Base-by-base conservation (phyloP, 495 filamentous ascomycete species). In the Neurospora sp. region DNA sequence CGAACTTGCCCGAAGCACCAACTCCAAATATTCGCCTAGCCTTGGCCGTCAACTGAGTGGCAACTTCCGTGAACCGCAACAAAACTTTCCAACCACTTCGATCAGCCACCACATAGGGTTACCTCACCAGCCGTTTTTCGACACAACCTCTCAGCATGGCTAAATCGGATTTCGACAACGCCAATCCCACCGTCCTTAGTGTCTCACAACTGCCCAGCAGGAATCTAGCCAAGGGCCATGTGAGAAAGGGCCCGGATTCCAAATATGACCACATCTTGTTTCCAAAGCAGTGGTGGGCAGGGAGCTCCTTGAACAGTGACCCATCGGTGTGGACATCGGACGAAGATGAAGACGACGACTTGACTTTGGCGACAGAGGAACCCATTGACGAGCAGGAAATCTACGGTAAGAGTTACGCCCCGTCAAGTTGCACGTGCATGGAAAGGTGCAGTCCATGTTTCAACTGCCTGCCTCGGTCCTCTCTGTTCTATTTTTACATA, bases 311-410 rank as follows among this genome's bases (percentile, higher is more conserved):
- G 38, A 70, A 68, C 41, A 72, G 68, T 12, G 53, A 65, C 27
- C 53, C 53, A 18, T 76, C 77, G 18, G 70, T 71, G 35, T 73
- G 73, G 69, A 74, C 76, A n/a, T 81, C 82, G n/a, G 82, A 83
- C 18, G 77, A 82, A 16, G 81, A 83, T 42, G 78, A 80, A 48
- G 87, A 87, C 69, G 86, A 86, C 44, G 88, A 88, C 48, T 76
- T 79, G 39, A 91, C 91, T 69, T 89, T 93, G 65, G 83, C 88
- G 20, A 79, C 83, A 7, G 84, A 89, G 37, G 94, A 97, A 74
- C 92, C 90, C 39, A 96, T 99, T 73, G 96, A 99, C 77, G 93
- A 94, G 79, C 96, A 98, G 78, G 96, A 99, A 81, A 93, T 99
- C 35, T 99, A 94, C 77, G 94, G 94, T 97, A 85, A 75, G 86